Base-by-base conservation (phyloP, 306 rosid genomes). In the Mucuna pruriens region DNA sequence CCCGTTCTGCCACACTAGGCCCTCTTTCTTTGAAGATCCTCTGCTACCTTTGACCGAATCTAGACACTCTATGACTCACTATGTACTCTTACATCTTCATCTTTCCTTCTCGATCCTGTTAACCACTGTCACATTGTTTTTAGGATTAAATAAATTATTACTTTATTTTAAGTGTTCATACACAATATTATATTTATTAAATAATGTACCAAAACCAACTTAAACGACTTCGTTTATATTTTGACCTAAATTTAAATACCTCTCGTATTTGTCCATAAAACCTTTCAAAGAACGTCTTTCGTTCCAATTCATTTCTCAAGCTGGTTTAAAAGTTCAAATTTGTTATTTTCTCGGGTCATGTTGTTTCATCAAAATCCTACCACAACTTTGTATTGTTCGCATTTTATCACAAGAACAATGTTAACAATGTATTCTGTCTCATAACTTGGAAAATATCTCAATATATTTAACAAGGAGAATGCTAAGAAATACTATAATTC, bases 21-120 rank as follows among this genome's bases (percentile, higher is more conserved):
- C 36, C 57, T 23, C 78, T 16, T 15, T 13, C 54, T 42, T 78
- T 7, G 73, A 80, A 88, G 80, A 84, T 86, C 85, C 81, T 69
- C 68, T 63, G 78, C 57, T 71, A 49, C 69, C 85, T 88, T 91
- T 94, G 98, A 94, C 95, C 74, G 12, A 62, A 90, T 89, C 88
- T 76, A 52, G 79, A 49, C 88, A 94, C 71, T 90, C 82, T 87
- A 88, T 67, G 39, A 58, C 34, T 67, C 19, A 58, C 34, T 57
- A 4, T 54, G 58, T 13, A 42, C 57, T 29, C 19, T 5, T 3
- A 38, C 17, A 7, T 16, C 45, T 19, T 71, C 26, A 33, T 78
- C 57, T 65, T 40, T 31, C 12, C 23, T 15, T 29, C 39, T 60
- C 12, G 2, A 57, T 22, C 16, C 7, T 55, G 1, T 55, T 55